Evolutionary conservation across 768 basidiomycete species (phyloP).

Genomic region (Artomyces pyxidatus): DNA sequence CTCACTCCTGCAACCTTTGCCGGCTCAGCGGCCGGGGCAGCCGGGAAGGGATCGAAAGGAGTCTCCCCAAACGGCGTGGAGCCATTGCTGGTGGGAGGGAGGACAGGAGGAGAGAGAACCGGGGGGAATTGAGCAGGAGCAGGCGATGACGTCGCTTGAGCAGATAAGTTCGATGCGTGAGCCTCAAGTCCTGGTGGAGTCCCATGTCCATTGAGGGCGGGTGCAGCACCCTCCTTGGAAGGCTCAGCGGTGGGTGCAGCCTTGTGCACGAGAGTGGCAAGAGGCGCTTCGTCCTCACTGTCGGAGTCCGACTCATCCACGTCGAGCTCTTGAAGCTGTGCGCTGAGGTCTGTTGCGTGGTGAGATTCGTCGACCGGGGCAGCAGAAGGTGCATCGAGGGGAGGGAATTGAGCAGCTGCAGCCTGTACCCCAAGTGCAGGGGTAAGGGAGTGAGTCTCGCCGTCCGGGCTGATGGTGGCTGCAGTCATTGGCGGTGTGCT

Average conservation of each 20-base stretch:
- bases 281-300: conserved; percentile 21
- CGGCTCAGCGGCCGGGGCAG: conserved; percentile 1
- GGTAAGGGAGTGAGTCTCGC: background rate
- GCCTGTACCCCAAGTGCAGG: conserved; percentile 11
- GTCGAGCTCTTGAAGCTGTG: conserved; percentile 52
- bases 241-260: background rate
- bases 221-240: background rate
- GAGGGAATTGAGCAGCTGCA: conserved; percentile 3
- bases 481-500: conserved; percentile 50
- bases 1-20: conserved; percentile 29
- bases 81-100: conserved; percentile 5
- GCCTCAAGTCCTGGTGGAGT: background rate
- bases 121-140: too few species aligned
- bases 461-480: background rate
- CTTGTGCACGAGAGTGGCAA: conserved; percentile 16
- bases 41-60: conserved; percentile 9
- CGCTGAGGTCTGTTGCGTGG: conserved; percentile 39
- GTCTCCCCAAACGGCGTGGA: conserved; percentile 12
- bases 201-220: background rate
- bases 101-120: conserved; percentile 6
- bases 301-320: conserved; percentile 42
- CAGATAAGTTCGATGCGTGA: background rate
- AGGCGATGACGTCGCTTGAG: background rate
- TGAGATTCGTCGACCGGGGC: conserved; percentile 3
- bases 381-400: background rate